Conservation (phyloP, 2,329 filamentous ascomycete species). For the Elsinoe arachidis region DNA sequence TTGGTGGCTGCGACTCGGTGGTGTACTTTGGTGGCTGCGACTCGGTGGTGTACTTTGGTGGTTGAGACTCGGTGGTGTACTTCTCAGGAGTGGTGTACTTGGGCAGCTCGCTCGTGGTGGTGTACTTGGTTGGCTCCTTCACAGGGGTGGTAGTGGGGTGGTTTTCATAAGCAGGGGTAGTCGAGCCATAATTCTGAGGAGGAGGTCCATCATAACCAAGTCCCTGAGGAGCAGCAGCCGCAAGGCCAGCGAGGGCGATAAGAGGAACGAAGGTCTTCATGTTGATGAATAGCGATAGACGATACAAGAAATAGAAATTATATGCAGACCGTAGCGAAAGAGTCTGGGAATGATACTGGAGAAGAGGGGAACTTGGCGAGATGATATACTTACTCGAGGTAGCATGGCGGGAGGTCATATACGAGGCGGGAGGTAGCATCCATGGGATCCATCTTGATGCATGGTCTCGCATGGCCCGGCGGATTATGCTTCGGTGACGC, state of each 20-base stretch:
- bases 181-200: not conserved
- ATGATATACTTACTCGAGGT: constrained; percentile 1
- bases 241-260: constrained; percentile 11
- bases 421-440: constrained; percentile 8
- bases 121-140: not conserved
- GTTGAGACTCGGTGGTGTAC: not conserved
- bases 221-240: constrained; percentile 5
- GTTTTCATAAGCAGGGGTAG: not conserved
- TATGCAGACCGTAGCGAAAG: constrained; percentile 13
- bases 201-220: not conserved
- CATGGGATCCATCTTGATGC: constrained; percentile 1
- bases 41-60: not conserved
- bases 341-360: constrained; percentile 2
- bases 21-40: not conserved
- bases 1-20: not conserved
- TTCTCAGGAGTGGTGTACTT: not conserved
- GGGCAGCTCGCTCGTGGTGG: not conserved
- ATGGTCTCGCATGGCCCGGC: not conserved
- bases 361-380: constrained; percentile 9
- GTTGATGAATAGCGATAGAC: not conserved
- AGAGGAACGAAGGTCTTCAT: constrained; percentile 13
- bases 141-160: not conserved
- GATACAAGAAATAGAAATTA: not conserved
- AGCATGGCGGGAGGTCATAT: constrained; percentile 4
- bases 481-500: constrained; percentile 9